A percentile compares a stretch with the other conserved stretches of the same genome.
phyloP scores from a whole-genome alignment of 306 rosid species.

The Lathyrus aphaca region DNA sequence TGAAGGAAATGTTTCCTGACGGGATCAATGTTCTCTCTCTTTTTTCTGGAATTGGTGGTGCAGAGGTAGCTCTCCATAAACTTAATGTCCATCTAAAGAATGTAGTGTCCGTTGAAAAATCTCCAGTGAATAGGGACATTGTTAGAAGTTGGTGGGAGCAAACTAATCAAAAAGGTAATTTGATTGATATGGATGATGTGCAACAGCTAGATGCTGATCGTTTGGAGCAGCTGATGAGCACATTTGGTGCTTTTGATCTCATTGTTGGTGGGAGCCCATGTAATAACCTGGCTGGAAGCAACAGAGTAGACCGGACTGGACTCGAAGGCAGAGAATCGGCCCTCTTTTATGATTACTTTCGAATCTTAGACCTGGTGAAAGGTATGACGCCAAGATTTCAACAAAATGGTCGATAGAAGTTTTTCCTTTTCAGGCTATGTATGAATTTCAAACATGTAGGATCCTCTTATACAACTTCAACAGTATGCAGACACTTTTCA shows the following conservation, averaged over 20 bases:
- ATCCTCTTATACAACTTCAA: constrained; percentile 23
- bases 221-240: constrained; percentile 57
- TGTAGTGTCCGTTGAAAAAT: constrained; percentile 82
- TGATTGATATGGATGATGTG: constrained; percentile 68
- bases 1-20: constrained; percentile 74
- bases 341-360: constrained; percentile 71
- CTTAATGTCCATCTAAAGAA: constrained; percentile 77
- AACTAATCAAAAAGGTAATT: constrained; percentile 80
- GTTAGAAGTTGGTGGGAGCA: constrained; percentile 99
- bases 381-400: constrained; percentile 41
- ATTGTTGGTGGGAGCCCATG: constrained; percentile 95
- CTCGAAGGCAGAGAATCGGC: constrained; percentile 85
- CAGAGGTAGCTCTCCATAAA: constrained; percentile 91
- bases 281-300: constrained; percentile 91
- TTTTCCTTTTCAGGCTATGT: constrained; percentile 5
- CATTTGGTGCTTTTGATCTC: constrained; percentile 85
- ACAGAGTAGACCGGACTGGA: constrained; percentile 80
- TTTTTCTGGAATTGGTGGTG: constrained; percentile 96
- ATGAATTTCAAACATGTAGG: constrained; percentile 28
- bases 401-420: constrained; percentile 34
- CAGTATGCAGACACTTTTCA: constrained; percentile 14
- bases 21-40: constrained; percentile 93
- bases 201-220: constrained; percentile 55
- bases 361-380: constrained; percentile 78
- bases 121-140: constrained; percentile 73